Evolutionary conservation across 2,329 filamentous ascomycete species (phyloP).

Genomic region (Colletotrichum sublineola): DNA sequence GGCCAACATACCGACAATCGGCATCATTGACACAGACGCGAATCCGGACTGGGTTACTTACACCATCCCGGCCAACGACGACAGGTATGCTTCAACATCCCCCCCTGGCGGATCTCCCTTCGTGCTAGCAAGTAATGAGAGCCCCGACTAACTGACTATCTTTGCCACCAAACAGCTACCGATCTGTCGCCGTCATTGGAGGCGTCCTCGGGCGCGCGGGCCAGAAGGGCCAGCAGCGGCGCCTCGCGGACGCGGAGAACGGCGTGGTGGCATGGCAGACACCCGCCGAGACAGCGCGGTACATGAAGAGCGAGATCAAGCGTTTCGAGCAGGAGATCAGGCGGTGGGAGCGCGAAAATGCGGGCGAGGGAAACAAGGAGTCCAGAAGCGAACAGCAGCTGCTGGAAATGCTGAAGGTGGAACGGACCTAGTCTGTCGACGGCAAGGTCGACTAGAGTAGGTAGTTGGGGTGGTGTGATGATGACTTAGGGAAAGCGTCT

Average conservation of each 20-base stretch:
- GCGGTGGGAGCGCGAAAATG: slow-evolving; percentile 52
- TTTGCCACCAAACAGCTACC: slow-evolving; percentile 69
- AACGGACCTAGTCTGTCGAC: slow-evolving; percentile 22
- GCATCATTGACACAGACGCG: slow-evolving; percentile 92
- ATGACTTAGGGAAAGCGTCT: background rate
- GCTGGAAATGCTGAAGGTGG: slow-evolving; percentile 48
- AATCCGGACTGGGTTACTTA: slow-evolving; percentile 97
- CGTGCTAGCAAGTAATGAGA: background rate
- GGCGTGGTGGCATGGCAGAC: slow-evolving; percentile 76
- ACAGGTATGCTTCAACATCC: slow-evolving; percentile 72
- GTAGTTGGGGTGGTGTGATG: background rate
- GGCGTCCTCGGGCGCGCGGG: slow-evolving; percentile 89
- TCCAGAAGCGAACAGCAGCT: slow-evolving; percentile 53
- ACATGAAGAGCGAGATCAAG: slow-evolving; percentile 53
- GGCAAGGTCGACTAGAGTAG: background rate
- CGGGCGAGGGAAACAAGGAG: slow-evolving; percentile 48
- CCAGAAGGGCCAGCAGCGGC: slow-evolving; percentile 77
- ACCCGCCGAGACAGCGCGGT: slow-evolving; percentile 56
- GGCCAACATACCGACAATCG: slow-evolving; percentile 92
- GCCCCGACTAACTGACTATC: background rate
- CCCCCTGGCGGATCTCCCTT: background rate
- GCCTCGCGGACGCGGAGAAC: slow-evolving; percentile 71
- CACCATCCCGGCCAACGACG: slow-evolving; percentile 95
- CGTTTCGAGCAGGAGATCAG: slow-evolving; percentile 50
- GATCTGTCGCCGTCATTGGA: slow-evolving; percentile 83